Percentiles rank a stretch among this genome's conserved stretches.
Conservation (phyloP, 768 basidiomycete genomes). For the Trametes coccinea region DNA sequence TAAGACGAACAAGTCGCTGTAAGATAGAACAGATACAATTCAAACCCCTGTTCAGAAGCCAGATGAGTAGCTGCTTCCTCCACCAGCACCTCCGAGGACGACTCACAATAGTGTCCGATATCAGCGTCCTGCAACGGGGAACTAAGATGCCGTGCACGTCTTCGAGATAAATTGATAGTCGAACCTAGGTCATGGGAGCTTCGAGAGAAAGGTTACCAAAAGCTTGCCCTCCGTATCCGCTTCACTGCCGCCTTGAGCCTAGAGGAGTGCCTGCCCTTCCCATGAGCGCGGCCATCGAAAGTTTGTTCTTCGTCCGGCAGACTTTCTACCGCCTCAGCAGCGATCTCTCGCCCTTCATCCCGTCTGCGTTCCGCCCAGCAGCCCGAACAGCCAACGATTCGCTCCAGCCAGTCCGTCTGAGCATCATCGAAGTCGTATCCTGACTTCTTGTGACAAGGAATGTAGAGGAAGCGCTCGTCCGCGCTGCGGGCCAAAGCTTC, state of each 20-base stretch:
- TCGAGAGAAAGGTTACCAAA: neutral
- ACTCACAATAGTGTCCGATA: too few relatives aligned
- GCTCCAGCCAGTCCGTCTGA: slow-evolving; percentile 22
- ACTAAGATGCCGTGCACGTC: too few relatives aligned
- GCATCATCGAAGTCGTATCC: slow-evolving; percentile 26
- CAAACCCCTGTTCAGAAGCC: too few relatives aligned
- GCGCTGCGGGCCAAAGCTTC: slow-evolving; percentile 21
- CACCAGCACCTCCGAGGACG: too few relatives aligned
- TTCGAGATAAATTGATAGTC: too few relatives aligned
- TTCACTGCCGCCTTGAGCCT: neutral
- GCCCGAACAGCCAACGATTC: slow-evolving; percentile 13
- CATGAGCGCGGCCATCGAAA: neutral
- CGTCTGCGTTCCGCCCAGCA: slow-evolving; percentile 14
- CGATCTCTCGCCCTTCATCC: neutral
- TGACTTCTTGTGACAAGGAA: slow-evolving; percentile 9
- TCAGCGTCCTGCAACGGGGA: too few relatives aligned
- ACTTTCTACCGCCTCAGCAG: neutral
- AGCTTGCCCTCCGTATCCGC: slow-evolving; percentile 4
- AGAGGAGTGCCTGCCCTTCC: neutral
- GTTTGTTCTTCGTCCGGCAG: neutral
- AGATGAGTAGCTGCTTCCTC: too few relatives aligned
- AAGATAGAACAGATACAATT: too few relatives aligned
- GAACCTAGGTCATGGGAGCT: neutral
- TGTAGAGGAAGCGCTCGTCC: slow-evolving; percentile 23
- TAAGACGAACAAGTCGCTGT: too few relatives aligned